Evolutionary conservation across 768 basidiomycete species (phyloP), one percentile per base, ranked within the genome.

Genomic region (Austroboletus eburneus): DNA sequence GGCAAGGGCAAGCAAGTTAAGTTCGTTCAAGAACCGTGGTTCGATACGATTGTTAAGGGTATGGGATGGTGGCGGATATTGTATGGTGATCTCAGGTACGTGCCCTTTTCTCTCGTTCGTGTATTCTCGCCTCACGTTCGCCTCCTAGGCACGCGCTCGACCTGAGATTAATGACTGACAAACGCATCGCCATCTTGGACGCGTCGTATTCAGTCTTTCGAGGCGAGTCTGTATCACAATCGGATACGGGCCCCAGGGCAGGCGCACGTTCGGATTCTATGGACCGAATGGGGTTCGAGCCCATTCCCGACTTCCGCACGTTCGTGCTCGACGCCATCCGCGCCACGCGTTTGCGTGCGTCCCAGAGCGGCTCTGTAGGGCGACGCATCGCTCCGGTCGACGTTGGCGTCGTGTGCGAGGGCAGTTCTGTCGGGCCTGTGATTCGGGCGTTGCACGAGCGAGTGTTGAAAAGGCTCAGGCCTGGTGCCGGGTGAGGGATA

Each of bases 41-140:
- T 89, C 18, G 83, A 85, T 54, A 77, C 78, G n/a, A 81, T 85
- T 59, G 78, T 85, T 5, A 91, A 91, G 68, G 79, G 83, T 12
- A 81, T 84, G 41, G 85, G 85, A 3, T 91, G 90, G 89, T 91
- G 84, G 66, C 72, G 90, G 42, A 66, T 91, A 20, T 63, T 89
- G 39, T 87, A 87, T 48, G 75, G 79, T 7, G 80, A 87, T 61
- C 69, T 81, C 21, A 77, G 76, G 87, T 86, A 57, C 20, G 43
- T 9, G 2, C 44, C n/a, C 9, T 2, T 35, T 16, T 5, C 6
- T 69, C 59, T 16, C 23, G 4, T 10, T 20, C 30, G 39, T 35
- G 9, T 22, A 5, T 12, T 4, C 43, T 43, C 21, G 23, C 14
- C 5, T 13, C 10, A 5, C 16, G 2, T 24, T 0, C 2, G 18